phyloP scores from a whole-genome alignment of 306 rosid genomes.

The Medicago lupulina region DNA sequence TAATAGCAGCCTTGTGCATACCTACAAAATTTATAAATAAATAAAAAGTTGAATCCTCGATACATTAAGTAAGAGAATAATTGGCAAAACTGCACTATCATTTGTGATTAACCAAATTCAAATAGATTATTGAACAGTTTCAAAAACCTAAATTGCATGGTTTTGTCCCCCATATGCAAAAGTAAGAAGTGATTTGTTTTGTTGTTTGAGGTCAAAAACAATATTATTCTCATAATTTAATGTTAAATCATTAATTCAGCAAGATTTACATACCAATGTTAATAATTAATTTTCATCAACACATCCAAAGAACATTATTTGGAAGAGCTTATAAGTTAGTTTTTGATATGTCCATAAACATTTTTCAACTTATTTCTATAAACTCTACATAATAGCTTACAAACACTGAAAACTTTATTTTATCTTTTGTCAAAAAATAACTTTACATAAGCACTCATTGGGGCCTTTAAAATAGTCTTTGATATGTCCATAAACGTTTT shows the following conservation, averaged over 20 bases:
- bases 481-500: no score
- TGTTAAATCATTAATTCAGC: background rate
- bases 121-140: background rate
- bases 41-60: background rate
- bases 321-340: no score
- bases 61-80: slow-evolving; percentile 16
- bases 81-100: background rate
- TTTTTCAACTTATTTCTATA: no score
- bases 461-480: no score
- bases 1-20: slow-evolving; percentile 61
- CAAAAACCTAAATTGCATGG: background rate
- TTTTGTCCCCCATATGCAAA: background rate
- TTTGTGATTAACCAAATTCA: background rate
- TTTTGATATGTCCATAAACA: no score
- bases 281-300: background rate
- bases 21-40: slow-evolving; percentile 25
- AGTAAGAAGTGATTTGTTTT: background rate
- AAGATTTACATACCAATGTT: background rate
- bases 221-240: background rate
- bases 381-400: no score
- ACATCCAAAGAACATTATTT: slow-evolving; percentile 3
- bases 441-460: no score
- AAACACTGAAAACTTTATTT: no score
- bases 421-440: no score
- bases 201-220: background rate